A percentile compares a stretch with the other conserved stretches of the same genome.
Conservation (phyloP, 495 filamentous ascomycete species). For the Pyronema omphalodes region DNA sequence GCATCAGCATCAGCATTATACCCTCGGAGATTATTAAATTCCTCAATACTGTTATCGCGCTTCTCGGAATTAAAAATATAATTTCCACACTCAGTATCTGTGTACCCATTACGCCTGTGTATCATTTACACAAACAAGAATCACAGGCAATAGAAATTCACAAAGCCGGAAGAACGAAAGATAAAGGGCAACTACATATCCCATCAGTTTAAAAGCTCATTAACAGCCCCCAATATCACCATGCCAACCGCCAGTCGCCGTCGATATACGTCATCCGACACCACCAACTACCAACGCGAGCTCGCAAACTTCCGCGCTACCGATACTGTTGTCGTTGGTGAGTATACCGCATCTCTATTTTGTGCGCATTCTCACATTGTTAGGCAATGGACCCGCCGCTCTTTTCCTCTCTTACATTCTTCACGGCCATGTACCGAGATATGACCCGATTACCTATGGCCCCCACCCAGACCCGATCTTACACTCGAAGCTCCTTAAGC, state of each 20-base stretch:
- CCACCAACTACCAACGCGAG: slow-evolving; percentile 5
- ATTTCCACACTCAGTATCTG: no score
- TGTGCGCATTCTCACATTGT: not conserved
- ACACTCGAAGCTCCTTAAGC: slow-evolving; percentile 33
- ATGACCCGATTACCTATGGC: slow-evolving; percentile 29
- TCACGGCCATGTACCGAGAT: slow-evolving; percentile 45
- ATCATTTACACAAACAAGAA: no score
- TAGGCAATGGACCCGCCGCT: slow-evolving; percentile 46
- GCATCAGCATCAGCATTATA: no score
- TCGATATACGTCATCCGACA: slow-evolving; percentile 17
- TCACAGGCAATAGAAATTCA: no score
- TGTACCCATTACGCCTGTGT: no score
- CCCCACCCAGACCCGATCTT: slow-evolving; percentile 45
- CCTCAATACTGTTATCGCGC: no score
- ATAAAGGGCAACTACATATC: no score
- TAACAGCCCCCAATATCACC: not conserved
- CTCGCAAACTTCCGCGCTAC: slow-evolving; percentile 15
- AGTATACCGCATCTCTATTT: slow-evolving; percentile 3
- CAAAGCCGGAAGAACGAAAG: no score
- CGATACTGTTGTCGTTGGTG: slow-evolving; percentile 20
- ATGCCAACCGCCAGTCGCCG: slow-evolving; percentile 5
- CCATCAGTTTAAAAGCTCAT: no score
- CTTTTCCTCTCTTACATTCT: slow-evolving; percentile 51
- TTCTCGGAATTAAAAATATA: no score
- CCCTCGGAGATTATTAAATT: no score